Conservation (phyloP, 345 rosid species). For the Psidium friedrichsthalianum region DNA sequence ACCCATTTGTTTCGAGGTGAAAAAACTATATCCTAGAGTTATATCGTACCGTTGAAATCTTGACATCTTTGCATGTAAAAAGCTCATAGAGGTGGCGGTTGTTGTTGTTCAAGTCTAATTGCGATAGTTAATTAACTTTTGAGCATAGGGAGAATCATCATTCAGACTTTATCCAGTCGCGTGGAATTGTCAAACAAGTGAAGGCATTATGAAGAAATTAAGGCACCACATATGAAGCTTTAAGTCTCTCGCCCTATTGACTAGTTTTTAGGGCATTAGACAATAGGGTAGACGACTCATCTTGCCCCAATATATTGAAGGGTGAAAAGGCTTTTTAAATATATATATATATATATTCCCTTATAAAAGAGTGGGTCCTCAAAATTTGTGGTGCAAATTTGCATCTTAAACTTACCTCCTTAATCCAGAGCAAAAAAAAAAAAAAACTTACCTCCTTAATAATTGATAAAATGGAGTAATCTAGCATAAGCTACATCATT, state of each 20-base stretch:
- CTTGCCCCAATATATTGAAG: not conserved
- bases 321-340: not conserved
- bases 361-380: not conserved
- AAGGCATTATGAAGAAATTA: not conserved
- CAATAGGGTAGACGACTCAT: not conserved
- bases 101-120: not conserved
- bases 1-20: not conserved
- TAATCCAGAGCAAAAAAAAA: not conserved
- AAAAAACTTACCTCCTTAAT: not conserved
- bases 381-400: not conserved
- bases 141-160: not conserved
- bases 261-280: not conserved
- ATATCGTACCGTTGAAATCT: not conserved
- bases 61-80: not conserved
- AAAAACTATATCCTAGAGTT: not conserved
- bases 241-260: not conserved
- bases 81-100: not conserved
- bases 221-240: not conserved
- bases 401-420: not conserved
- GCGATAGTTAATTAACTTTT: not conserved
- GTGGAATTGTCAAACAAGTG: not conserved
- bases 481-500: not conserved
- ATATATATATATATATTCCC: not conserved
- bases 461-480: not conserved
- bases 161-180: not conserved